phyloP scores from a whole-genome alignment of 2,329 filamentous ascomycete genomes.

The Annulohypoxylon truncatum region DNA sequence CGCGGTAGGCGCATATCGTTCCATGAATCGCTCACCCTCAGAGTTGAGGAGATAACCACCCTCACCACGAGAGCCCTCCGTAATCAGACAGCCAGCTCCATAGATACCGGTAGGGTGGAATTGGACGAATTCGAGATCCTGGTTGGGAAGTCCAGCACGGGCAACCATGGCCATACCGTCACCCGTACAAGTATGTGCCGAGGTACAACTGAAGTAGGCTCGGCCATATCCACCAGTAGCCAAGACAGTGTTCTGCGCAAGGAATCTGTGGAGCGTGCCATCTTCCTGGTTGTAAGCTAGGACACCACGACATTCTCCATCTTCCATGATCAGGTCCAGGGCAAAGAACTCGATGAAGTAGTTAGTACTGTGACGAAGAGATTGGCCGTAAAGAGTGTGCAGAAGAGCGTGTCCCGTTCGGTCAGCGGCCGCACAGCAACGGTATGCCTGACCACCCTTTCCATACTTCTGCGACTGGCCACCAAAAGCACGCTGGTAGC shows the following conservation, averaged over 20 bases:
- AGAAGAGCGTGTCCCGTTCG: slow-evolving; percentile 97
- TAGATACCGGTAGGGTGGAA: slow-evolving; percentile 99
- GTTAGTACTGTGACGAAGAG: slow-evolving; percentile 96
- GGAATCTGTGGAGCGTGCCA: slow-evolving; percentile 96
- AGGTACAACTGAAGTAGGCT: slow-evolving; percentile 98
- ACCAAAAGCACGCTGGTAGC: slow-evolving; percentile 98
- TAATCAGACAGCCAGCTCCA: slow-evolving; percentile 96
- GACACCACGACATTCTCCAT: slow-evolving; percentile 95
- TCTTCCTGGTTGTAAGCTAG: slow-evolving; percentile 99
- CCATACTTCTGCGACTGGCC: slow-evolving; percentile 95
- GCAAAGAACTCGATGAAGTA: slow-evolving; percentile 99
- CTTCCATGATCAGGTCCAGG: slow-evolving; percentile 96
- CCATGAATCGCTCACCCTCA: slow-evolving; percentile 99
- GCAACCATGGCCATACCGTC: slow-evolving; percentile 99
- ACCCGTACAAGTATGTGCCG: slow-evolving; percentile 97
- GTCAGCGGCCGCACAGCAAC: slow-evolving; percentile 95
- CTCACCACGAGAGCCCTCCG: slow-evolving; percentile 96
- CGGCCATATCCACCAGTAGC: slow-evolving; percentile 98
- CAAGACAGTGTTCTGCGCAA: slow-evolving; percentile 94
- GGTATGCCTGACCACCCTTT: slow-evolving; percentile 97
- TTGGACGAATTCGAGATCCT: slow-evolving; percentile 99
- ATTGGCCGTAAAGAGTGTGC: slow-evolving; percentile 98
- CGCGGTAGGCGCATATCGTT: slow-evolving; percentile 95
- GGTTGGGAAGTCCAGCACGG: slow-evolving; percentile 95
- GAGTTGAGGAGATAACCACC: slow-evolving; percentile 98